phyloP scores from a whole-genome alignment of 2,329 filamentous ascomycete species.

The Aphanoascus verrucosus region DNA sequence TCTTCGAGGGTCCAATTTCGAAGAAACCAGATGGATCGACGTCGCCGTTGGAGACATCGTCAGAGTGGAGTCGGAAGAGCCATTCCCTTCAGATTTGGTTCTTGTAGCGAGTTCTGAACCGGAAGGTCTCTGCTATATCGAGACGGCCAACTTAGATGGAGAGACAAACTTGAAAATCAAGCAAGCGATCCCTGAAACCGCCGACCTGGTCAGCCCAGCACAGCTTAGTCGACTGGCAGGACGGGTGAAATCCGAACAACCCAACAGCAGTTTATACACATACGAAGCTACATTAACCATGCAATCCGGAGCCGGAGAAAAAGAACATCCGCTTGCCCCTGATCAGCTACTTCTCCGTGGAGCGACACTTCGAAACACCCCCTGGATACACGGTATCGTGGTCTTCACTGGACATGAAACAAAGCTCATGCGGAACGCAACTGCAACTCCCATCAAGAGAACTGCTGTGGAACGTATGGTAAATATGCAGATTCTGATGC shows the following conservation, averaged over 20 bases:
- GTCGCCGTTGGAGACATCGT: slow-evolving; percentile 87
- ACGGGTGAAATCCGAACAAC: slow-evolving; percentile 84
- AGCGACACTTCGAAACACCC: slow-evolving; percentile 87
- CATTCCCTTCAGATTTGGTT: slow-evolving; percentile 89
- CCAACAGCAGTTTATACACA: slow-evolving; percentile 95
- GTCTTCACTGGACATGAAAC: slow-evolving; percentile 98
- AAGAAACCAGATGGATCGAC: slow-evolving; percentile 86
- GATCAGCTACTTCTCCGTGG: slow-evolving; percentile 86
- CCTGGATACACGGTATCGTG: slow-evolving; percentile 91
- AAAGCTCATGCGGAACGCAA: slow-evolving; percentile 97
- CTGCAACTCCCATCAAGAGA: slow-evolving; percentile 91
- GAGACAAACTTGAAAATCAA: slow-evolving; percentile 99
- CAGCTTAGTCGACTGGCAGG: slow-evolving; percentile 80
- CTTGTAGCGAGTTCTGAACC: slow-evolving; percentile 90
- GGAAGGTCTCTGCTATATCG: slow-evolving; percentile 95
- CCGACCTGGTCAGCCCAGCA: slow-evolving; percentile 70
- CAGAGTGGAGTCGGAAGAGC: slow-evolving; percentile 84
- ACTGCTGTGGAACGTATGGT: slow-evolving; percentile 92
- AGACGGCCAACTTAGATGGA: slow-evolving; percentile 93
- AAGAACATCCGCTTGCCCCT: slow-evolving; percentile 77
- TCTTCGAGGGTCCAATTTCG: slow-evolving; percentile 70
- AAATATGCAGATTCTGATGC: slow-evolving; percentile 82
- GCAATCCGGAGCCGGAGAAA: slow-evolving; percentile 80
- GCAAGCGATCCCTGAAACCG: slow-evolving; percentile 88
- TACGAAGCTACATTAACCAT: slow-evolving; percentile 95